Conservation (phyloP, 2,329 filamentous ascomycete species). For the Colletotrichum tropicale region DNA sequence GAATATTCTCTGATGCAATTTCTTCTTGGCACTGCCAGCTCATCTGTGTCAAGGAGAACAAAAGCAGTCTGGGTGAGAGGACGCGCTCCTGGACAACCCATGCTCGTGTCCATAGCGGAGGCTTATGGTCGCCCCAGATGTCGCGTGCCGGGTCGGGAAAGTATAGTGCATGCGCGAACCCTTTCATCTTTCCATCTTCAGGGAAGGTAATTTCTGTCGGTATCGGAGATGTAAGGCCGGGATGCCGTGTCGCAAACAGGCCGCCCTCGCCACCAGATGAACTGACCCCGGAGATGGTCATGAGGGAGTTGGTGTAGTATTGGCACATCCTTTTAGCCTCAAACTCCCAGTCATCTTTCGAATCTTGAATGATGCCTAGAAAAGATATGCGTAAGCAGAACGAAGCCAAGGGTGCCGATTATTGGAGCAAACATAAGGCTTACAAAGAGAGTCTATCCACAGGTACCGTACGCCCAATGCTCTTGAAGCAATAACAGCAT, state of each 20-base stretch:
- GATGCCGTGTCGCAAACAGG: neutral
- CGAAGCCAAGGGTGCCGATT: too few species aligned
- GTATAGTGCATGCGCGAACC: neutral
- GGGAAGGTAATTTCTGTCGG: rapidly evolving
- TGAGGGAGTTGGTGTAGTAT: rapidly evolving
- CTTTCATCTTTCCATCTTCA: rapidly evolving
- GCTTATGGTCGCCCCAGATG: neutral
- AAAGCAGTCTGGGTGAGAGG: rapidly evolving
- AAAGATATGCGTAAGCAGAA: too few species aligned
- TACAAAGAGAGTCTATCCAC: neutral
- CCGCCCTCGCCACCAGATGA: neutral
- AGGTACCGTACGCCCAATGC: rapidly evolving
- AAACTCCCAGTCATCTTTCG: neutral
- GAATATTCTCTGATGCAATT: neutral
- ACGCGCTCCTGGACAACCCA: neutral
- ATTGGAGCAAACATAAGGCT: rapidly evolving
- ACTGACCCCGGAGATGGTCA: rapidly evolving
- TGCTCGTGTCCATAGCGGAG: rapidly evolving
- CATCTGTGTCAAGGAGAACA: rapidly evolving
- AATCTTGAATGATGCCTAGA: neutral
- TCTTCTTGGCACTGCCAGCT: neutral
- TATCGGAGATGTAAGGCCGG: rapidly evolving
- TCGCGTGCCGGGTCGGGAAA: neutral
- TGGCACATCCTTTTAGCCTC: neutral
- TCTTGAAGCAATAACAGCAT: neutral